Conservation (phyloP, 1,139 yeast species). For the Insectozyma bohioensis region DNA sequence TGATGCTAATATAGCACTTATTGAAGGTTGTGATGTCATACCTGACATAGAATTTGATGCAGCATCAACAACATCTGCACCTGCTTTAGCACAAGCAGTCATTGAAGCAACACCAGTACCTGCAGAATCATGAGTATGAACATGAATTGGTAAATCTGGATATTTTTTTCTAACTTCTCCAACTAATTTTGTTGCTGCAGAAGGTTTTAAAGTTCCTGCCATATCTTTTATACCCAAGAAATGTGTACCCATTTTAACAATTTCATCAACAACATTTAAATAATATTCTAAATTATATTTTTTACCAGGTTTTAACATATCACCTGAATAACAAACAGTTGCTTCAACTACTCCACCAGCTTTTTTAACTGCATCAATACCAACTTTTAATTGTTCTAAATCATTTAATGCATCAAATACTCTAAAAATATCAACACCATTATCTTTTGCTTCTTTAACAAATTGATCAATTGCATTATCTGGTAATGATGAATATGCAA, state of each 20-base stretch:
- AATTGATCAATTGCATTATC: constrained; percentile 98
- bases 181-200: constrained; percentile 81
- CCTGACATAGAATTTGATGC: constrained; percentile 98
- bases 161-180: constrained; percentile 80
- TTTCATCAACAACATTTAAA: constrained; percentile 73
- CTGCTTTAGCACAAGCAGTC: constrained; percentile 92
- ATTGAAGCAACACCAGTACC: constrained; percentile 99
- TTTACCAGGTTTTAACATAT: constrained; percentile 92
- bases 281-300: constrained; percentile 93
- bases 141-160: constrained; percentile 95
- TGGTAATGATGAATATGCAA: constrained; percentile 95
- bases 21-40: constrained; percentile 96
- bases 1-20: constrained; percentile 89
- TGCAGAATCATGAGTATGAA: constrained; percentile 98
- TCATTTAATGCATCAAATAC: constrained; percentile 98
- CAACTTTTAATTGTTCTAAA: constrained; percentile 93
- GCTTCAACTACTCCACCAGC: constrained; percentile 99
- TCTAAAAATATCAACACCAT: constrained; percentile 96
- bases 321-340: constrained; percentile 98
- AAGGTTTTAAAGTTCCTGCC: constrained; percentile 99
- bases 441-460: constrained; percentile 89
- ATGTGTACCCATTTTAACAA: constrained; percentile 94
- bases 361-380: constrained; percentile 95
- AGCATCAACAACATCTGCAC: constrained; percentile 98
- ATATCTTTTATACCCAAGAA: constrained; percentile 96